A percentile compares a stretch with the other conserved stretches of the same genome.
Evolutionary conservation across 1,284 basidiomycete species (phyloP).

Genomic region (Ustilago sp.): DNA sequence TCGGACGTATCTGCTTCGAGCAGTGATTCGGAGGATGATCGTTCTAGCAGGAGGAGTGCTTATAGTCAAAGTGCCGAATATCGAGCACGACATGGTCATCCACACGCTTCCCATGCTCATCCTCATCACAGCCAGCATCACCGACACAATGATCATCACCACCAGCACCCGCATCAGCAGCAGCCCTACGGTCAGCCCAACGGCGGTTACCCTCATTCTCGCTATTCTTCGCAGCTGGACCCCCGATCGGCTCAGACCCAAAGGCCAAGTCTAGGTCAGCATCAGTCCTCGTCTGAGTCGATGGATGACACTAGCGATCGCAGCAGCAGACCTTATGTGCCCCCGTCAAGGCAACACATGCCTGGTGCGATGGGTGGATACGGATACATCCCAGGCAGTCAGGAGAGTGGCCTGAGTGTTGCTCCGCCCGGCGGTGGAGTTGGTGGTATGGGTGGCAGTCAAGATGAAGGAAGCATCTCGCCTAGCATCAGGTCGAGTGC

Average conservation of each 20-base stretch:
- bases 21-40: constrained; percentile 48
- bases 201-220: constrained; percentile 18
- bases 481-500: constrained; percentile 60
- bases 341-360: constrained; percentile 16
- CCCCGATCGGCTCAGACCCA: constrained; percentile 14
- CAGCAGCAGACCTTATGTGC: constrained; percentile 13
- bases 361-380: constrained; percentile 60
- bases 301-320: constrained; percentile 31
- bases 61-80: constrained; percentile 25
- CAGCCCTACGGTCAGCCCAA: constrained; percentile 1
- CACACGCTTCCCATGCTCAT: constrained; percentile 14
- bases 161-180: constrained; percentile 1
- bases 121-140: constrained; percentile 9
- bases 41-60: constrained; percentile 18
- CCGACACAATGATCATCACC: constrained; percentile 2
- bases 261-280: constrained; percentile 22
- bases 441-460: constrained; percentile 35
- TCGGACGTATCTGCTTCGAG: constrained; percentile 45
- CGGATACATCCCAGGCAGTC: constrained; percentile 65
- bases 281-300: constrained; percentile 44
- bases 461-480: constrained; percentile 47
- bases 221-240: constrained; percentile 23
- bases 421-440: constrained; percentile 10
- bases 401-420: constrained; percentile 60
- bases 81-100: constrained; percentile 12